Base-by-base conservation (phyloP, 2,329 filamentous ascomycete genomes). In the Penicillium brasilianum region DNA sequence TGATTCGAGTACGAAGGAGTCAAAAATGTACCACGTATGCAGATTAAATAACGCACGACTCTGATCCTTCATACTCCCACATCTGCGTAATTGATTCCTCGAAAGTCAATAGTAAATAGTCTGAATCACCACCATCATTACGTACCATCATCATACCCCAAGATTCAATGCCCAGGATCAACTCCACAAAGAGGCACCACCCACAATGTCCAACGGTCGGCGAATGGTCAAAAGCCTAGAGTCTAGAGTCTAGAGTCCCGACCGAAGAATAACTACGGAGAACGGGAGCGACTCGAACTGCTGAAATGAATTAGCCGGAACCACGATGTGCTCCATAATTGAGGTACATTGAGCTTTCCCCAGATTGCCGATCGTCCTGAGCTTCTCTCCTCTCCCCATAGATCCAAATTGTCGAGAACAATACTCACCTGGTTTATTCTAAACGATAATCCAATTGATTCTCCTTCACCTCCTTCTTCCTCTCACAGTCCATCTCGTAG, bases 181-280 rank as follows among this genome's bases (percentile, higher is more conserved):
- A 46, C 43, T n/a, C 32, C 16, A 46, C 16, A 46, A 28, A 16
- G 43, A 22, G 22, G 43, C 18, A 7, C 25, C 10, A 25, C 18
- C 16, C 18, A 28, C 16, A 28, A 28, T 16, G 43, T 46, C 43
- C 13, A 28, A 28, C 18, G 4, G 43, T 46, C 22, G 41, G 41
- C 16, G 43, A 20, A 13, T 46, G 43, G 43, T 14, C 22, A 14
- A 22, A n/a, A n/a, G n/a, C n/a, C n/a, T 20, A 13, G 41, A 44
- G 41, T 44, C 41, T 44, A 25, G 41, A 25, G 20, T n/a, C 18
- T 43, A 9, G 22, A 46, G 14, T 30, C 44, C 22, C 22, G 22
- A 48, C 44, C 44, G 44, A 25, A 44, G n/a, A n/a, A n/a, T n/a
- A n/a, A 44, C 41, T 48, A 48, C 25, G 44, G 44, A 16, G 44